These are phyloP conservation scores for Stephania japonica DNA, from an alignment of 164 flowering plant species.

Conservation along the genomic window DNA sequence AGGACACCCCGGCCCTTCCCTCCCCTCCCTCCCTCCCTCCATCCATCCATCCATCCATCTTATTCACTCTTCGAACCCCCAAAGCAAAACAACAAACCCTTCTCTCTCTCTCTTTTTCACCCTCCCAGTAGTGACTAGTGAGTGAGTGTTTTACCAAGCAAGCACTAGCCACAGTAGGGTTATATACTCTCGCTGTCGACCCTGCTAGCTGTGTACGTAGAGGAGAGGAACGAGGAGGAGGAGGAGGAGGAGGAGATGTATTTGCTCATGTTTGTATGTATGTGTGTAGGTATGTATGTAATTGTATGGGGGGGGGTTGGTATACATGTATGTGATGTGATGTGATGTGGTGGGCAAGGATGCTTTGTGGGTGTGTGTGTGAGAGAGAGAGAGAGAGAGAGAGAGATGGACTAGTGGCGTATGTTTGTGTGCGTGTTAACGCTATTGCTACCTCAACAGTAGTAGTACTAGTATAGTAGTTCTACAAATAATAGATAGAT, in stretches of 20 bases:
- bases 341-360: too few relatives aligned
- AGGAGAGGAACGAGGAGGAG: too few relatives aligned
- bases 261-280: too few relatives aligned
- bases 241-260: too few relatives aligned
- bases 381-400: not conserved
- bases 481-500: not conserved
- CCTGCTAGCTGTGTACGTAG: not conserved
- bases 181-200: too few relatives aligned
- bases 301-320: too few relatives aligned
- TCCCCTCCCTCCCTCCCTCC: not conserved
- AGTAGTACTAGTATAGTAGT: not conserved
- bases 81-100: not conserved
- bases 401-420: not conserved
- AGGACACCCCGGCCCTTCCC: not conserved
- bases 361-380: not conserved
- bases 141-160: not conserved
- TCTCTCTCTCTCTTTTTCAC: not conserved
- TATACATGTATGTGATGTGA: too few relatives aligned
- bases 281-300: too few relatives aligned
- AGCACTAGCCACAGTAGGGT: not conserved
- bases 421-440: not conserved
- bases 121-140: not conserved
- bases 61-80: not conserved
- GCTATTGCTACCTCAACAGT: not conserved
- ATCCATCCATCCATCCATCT: too few relatives aligned